Evolutionary conservation across 257 asterid species (phyloP).

Genomic region (Solanum pimpinellifolium): DNA sequence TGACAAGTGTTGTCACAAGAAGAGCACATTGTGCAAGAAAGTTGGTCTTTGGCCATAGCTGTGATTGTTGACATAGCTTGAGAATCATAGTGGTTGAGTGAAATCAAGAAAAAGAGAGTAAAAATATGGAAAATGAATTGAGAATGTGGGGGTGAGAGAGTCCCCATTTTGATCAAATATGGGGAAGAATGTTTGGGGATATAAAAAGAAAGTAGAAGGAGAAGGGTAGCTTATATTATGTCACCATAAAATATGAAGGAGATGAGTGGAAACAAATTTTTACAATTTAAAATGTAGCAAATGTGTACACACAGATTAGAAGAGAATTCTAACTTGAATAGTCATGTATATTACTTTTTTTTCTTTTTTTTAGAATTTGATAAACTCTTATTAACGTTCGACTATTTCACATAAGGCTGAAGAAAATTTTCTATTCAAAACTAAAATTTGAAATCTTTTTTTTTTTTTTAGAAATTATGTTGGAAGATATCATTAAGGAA

Average conservation of each 20-base stretch:
- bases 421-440: background rate
- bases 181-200: background rate
- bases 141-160: background rate
- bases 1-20: constrained; percentile 70
- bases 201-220: background rate
- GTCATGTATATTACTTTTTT: background rate
- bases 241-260: background rate
- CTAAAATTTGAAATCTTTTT: background rate
- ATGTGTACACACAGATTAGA: background rate
- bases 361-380: background rate
- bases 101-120: constrained; percentile 5
- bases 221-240: background rate
- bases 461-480: background rate
- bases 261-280: background rate
- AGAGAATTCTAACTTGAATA: background rate
- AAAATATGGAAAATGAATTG: constrained; percentile 3
- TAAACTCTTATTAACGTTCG: background rate
- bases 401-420: background rate
- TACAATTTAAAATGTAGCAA: background rate
- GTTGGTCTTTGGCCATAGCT: constrained; percentile 39
- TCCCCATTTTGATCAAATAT: background rate
- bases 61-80: constrained; percentile 26
- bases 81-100: background rate
- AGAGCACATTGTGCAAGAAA: constrained; percentile 58
- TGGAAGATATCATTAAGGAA: background rate